Conservation (phyloP, 768 basidiomycete species). For the Trametes cingulata region DNA sequence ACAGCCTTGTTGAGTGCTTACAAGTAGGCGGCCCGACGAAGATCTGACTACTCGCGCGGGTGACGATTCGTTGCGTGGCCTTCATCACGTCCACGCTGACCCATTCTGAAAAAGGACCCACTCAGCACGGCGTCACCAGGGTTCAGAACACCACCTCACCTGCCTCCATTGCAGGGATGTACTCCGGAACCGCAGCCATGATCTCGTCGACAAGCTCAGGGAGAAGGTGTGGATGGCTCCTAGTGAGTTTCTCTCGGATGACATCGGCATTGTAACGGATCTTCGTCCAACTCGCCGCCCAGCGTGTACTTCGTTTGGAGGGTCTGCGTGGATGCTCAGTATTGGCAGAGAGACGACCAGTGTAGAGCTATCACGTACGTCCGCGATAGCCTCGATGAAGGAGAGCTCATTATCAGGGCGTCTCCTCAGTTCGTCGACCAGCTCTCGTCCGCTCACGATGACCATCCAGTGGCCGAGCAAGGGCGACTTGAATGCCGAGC, state of each 20-base stretch:
- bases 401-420: slow-evolving; percentile 47
- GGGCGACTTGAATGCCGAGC: slow-evolving; percentile 43
- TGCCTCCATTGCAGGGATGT: slow-evolving; percentile 27
- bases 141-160: slow-evolving; percentile 13
- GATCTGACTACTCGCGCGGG: slow-evolving; percentile 43
- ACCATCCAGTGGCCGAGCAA: slow-evolving; percentile 48
- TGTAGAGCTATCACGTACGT: slow-evolving; percentile 32
- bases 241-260: slow-evolving; percentile 30
- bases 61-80: slow-evolving; percentile 34
- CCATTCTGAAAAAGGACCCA: slow-evolving; percentile 38
- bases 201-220: slow-evolving; percentile 31
- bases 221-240: slow-evolving; percentile 26
- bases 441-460: slow-evolving; percentile 42
- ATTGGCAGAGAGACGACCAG: background rate
- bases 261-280: slow-evolving; percentile 27
- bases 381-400: slow-evolving; percentile 41
- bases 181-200: slow-evolving; percentile 28
- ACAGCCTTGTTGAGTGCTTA: slow-evolving; percentile 24
- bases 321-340: background rate
- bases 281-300: slow-evolving; percentile 22
- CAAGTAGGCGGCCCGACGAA: slow-evolving; percentile 53
- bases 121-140: background rate
- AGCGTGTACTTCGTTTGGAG: slow-evolving; percentile 40
- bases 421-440: slow-evolving; percentile 53
- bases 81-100: slow-evolving; percentile 27